These are phyloP conservation scores for Xylaria curta DNA, from an alignment of 495 filamentous ascomycete genomes.

Conservation along the genomic window DNA sequence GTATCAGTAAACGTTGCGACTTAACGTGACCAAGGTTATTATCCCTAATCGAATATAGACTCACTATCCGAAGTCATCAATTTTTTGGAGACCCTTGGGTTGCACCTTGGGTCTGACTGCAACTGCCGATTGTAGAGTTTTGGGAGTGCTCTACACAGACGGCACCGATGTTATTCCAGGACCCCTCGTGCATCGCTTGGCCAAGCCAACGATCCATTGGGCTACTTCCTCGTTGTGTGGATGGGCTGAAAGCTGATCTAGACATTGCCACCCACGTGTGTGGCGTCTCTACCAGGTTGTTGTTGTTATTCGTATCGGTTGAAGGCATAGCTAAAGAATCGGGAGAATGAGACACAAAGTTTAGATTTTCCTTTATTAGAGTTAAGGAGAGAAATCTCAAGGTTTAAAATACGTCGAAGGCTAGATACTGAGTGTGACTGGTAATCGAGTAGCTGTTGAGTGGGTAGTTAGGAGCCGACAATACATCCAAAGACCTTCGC, in stretches of 20 bases:
- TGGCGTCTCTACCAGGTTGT: neutral
- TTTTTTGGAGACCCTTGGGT: neutral
- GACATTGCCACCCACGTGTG: neutral
- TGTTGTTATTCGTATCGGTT: neutral
- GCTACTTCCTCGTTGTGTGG: neutral
- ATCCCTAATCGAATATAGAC: neutral
- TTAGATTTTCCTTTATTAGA: neutral
- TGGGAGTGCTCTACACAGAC: neutral
- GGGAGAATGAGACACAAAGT: neutral
- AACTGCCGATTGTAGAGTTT: neutral
- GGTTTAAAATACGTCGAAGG: neutral
- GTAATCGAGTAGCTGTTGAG: neutral
- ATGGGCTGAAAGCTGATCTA: neutral
- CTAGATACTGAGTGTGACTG: neutral
- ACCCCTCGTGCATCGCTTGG: neutral
- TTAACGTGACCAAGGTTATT: neutral
- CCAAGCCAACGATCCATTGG: constrained; percentile 7
- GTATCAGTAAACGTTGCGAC: neutral
- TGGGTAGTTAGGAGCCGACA: neutral
- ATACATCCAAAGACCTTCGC: neutral
- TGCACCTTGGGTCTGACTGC: neutral
- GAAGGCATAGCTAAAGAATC: neutral
- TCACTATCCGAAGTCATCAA: neutral
- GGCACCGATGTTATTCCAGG: neutral
- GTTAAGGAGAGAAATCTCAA: too few species aligned